phyloP scores from a whole-genome alignment of 768 basidiomycete genomes.

The Sistotremastrum niveocremeum region DNA sequence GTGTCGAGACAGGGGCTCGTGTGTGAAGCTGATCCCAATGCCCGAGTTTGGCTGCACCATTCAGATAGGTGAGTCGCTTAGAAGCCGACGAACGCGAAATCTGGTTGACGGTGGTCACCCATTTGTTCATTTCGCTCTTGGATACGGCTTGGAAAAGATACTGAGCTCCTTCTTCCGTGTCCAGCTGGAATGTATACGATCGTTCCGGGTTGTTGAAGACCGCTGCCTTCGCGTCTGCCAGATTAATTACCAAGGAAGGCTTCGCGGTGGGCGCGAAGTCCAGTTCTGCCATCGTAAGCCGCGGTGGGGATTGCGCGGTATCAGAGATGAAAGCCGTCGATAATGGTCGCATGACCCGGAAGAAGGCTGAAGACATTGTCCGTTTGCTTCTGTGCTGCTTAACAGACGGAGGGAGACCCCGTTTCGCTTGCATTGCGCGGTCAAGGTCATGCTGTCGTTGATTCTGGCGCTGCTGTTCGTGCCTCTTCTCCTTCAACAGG shows the following conservation, averaged over 20 bases:
- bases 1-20: slow-evolving; percentile 40
- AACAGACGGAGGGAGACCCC: slow-evolving; percentile 27
- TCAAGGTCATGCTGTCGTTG: slow-evolving; percentile 64
- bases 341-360: slow-evolving; percentile 80
- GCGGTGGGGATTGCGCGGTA: slow-evolving; percentile 22
- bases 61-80: slow-evolving; percentile 69
- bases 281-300: slow-evolving; percentile 56
- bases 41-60: slow-evolving; percentile 59
- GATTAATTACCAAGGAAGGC: slow-evolving; percentile 59
- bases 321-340: slow-evolving; percentile 75
- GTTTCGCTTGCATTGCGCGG: slow-evolving; percentile 50
- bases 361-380: slow-evolving; percentile 70
- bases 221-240: slow-evolving; percentile 57
- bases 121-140: slow-evolving; percentile 58
- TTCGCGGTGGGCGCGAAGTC: slow-evolving; percentile 64
- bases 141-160: slow-evolving; percentile 65
- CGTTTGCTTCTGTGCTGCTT: slow-evolving; percentile 81
- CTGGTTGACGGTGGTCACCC: slow-evolving; percentile 62
- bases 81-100: slow-evolving; percentile 64
- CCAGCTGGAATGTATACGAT: slow-evolving; percentile 70
- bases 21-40: slow-evolving; percentile 61
- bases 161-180: slow-evolving; percentile 79
- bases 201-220: slow-evolving; percentile 69
- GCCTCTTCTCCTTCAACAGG: slow-evolving; percentile 59
- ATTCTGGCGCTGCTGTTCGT: slow-evolving; percentile 61